phyloP scores from a whole-genome alignment of 78 protist species.

The Tieghemostelium lacteum region DNA sequence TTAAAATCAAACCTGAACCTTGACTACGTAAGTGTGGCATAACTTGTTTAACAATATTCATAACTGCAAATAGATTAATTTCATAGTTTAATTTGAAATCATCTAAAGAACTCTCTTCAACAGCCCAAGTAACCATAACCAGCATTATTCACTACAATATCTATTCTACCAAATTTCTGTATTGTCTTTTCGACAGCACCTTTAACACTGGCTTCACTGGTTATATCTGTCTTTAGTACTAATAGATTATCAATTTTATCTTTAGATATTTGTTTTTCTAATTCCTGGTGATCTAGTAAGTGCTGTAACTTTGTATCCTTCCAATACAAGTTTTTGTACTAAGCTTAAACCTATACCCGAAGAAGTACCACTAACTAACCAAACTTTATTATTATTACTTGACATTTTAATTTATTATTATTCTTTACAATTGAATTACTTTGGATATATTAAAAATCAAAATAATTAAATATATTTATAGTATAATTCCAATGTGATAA shows the following conservation, averaged over 20 bases:
- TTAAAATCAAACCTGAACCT: constrained; percentile 14
- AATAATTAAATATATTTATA: no score
- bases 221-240: no score
- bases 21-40: constrained; percentile 7
- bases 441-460: no score
- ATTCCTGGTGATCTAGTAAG: background rate
- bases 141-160: no score
- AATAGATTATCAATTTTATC: no score
- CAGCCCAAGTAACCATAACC: constrained; percentile 6
- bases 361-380: constrained; percentile 30
- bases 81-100: constrained; percentile 3
- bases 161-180: background rate
- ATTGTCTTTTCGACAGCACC: background rate
- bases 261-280: no score
- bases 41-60: background rate
- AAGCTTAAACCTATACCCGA: background rate
- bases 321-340: background rate
- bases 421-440: no score
- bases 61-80: constrained; percentile 18
- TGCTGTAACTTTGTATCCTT: constrained; percentile 4
- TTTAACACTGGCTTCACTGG: no score
- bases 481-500: no score
- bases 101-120: background rate
- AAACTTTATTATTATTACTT: constrained; percentile 3
- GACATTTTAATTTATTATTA: background rate